Evolutionary conservation across 345 rosid species (phyloP).

Genomic region (Draba incana): DNA sequence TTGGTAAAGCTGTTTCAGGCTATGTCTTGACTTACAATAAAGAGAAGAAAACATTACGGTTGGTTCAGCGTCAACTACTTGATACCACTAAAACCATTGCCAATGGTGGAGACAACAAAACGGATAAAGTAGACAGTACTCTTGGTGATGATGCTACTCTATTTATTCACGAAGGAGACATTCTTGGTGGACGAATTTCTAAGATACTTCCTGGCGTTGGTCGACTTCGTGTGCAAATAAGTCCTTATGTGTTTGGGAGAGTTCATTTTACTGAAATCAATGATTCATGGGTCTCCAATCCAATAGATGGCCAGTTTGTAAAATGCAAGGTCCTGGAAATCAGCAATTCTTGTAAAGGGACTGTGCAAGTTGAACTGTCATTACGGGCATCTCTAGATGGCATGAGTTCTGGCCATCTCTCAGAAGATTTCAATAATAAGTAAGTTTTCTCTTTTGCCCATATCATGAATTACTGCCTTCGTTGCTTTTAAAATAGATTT

Average conservation of each 20-base stretch:
- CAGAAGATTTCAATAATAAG: constrained; percentile 47
- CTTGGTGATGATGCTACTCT: constrained; percentile 45
- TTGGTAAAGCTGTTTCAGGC: constrained; percentile 73
- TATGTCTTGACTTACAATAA: constrained; percentile 62
- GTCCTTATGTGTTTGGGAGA: constrained; percentile 76
- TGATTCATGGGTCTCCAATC: constrained; percentile 71
- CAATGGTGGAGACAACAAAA: constrained; percentile 34
- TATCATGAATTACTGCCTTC: constrained; percentile 3
- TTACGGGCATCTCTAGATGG: constrained; percentile 65
- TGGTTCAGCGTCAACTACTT: constrained; percentile 62
- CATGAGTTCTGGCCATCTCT: constrained; percentile 47
- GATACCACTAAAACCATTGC: constrained; percentile 28
- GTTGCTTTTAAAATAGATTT: constrained; percentile 3
- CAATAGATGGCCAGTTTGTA: constrained; percentile 85
- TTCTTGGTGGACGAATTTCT: constrained; percentile 84
- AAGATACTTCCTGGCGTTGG: constrained; percentile 74
- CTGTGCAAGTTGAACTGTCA: constrained; percentile 75
- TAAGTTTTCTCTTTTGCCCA: constrained; percentile 46
- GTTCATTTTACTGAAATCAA: constrained; percentile 87
- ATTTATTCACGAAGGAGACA: constrained; percentile 75
- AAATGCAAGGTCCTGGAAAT: constrained; percentile 91
- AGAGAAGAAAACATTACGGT: constrained; percentile 67
- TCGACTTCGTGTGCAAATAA: constrained; percentile 86
- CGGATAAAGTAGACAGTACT: constrained; percentile 37
- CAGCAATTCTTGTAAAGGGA: constrained; percentile 61